Evolutionary conservation across 495 filamentous ascomycete species (phyloP).

Genomic region (Podospora conica): DNA sequence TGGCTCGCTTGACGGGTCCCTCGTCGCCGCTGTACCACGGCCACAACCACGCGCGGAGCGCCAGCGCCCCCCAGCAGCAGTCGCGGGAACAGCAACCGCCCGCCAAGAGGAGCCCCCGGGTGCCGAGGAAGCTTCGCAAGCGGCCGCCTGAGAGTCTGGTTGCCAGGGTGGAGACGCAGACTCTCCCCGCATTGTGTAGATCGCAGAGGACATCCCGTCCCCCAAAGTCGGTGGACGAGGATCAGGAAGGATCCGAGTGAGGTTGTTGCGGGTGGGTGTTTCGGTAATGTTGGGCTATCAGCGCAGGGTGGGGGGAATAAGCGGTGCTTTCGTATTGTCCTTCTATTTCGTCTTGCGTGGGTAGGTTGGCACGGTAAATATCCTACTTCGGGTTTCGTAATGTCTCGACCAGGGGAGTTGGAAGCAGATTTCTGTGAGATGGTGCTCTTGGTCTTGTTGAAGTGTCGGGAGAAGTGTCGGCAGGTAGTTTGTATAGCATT

Average conservation of each 20-base stretch:
- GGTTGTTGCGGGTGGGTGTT: neutral
- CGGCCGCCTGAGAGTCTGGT: slow-evolving; percentile 34
- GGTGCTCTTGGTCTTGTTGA: neutral
- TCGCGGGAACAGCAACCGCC: slow-evolving; percentile 7
- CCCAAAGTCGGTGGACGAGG: slow-evolving; percentile 3
- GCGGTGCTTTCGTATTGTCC: neutral
- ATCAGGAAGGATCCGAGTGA: slow-evolving; percentile 2
- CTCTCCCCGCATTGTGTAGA: slow-evolving; percentile 20
- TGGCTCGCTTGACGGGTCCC: slow-evolving; percentile 23
- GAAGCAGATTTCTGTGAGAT: neutral
- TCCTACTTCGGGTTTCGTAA: neutral
- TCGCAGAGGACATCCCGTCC: neutral
- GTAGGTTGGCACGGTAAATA: neutral
- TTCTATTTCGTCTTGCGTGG: neutral
- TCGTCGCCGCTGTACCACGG: slow-evolving; percentile 14
- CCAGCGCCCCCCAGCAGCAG: neutral
- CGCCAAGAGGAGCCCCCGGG: slow-evolving; percentile 19
- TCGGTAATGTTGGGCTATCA: neutral
- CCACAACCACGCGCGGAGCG: neutral
- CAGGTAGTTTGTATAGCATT: neutral
- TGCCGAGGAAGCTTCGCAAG: slow-evolving; percentile 44
- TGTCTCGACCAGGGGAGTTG: neutral
- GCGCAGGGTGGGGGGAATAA: neutral
- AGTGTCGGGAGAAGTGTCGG: neutral
- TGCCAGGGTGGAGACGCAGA: slow-evolving; percentile 19